Base-by-base conservation (phyloP, 192 early-diverging fungal species). In the Coemansia sp. region DNA sequence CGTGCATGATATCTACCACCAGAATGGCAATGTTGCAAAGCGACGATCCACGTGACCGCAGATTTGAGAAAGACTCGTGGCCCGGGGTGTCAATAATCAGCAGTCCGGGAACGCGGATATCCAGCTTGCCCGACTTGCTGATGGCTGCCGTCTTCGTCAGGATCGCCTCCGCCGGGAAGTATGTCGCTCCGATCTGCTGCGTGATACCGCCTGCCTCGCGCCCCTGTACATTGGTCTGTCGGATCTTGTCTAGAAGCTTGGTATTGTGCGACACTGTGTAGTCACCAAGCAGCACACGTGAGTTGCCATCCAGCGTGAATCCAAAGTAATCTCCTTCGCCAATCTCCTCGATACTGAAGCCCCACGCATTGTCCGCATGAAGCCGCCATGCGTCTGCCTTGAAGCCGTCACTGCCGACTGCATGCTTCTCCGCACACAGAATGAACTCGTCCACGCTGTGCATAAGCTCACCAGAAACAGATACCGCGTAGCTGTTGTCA, bases 151-250 rank as follows among this genome's bases (percentile, higher is more conserved):
- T 98, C 86, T 99, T 99, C 68, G 88, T 84, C 76, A 87, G 87
- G 68, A 99, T 96, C 36, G 94, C 93, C 41, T 93, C 91, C 61
- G 93, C 87, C n/a, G 97, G 98, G 89, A 99, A 98, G 84, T 93
- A 99, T 32, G 96, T 98, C 15, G 98, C 98, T 81, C 98, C 98
- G 66, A 99, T 99, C 75, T 99, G 98, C 81, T 99, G 98, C 11
- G 98, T 99, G 77, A 99, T 99, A 81, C 98, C 98, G 72, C 98
- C 98, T 41, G 98, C 98, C 88, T 99, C 98, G 63, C 96, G 96
- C 64, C 92, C 98, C 83, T 98, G 97, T 16, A 99, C 98, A 84
- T 97, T 97, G 36, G 98, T 99, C 78, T 98, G 96, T 54, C 98
- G 89, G 82, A 99, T 95, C 88, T 97, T 98, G 85, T 99, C 98